A percentile compares a stretch with the other conserved stretches of the same genome.
phyloP scores from a whole-genome alignment of 75 land plant species.

The Selaginella tamariscina region DNA sequence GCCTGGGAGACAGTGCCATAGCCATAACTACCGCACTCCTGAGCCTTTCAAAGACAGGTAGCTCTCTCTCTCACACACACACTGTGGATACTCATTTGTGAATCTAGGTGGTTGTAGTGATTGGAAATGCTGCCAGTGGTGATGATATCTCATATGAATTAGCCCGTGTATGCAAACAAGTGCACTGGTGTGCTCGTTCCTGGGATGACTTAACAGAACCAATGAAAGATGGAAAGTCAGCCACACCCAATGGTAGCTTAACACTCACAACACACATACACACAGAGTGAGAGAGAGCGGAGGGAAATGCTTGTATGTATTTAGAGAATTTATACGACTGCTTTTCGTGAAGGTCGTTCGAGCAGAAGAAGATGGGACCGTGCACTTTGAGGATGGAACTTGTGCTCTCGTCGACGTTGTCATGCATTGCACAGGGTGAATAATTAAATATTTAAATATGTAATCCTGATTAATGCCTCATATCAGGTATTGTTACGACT shows the following conservation, averaged over 20 bases:
- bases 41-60: constrained; percentile 45
- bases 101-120: constrained; percentile 56
- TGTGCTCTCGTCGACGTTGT: constrained; percentile 48
- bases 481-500: constrained; percentile 73
- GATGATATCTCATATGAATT: constrained; percentile 65
- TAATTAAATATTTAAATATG: neutral
- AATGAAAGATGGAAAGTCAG: constrained; percentile 28
- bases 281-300: neutral
- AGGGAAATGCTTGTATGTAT: neutral
- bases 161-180: constrained; percentile 56
- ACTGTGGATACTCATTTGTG: neutral
- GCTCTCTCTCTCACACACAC: constrained; percentile 20
- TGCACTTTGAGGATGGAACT: constrained; percentile 56
- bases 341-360: constrained; percentile 49
- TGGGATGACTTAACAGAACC: constrained; percentile 20
- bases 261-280: constrained; percentile 9
- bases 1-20: constrained; percentile 83
- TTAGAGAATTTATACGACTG: neutral
- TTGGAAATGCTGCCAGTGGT: constrained; percentile 67
- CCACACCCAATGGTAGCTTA: constrained; percentile 52
- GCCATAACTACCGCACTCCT: constrained; percentile 78
- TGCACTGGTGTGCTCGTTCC: constrained; percentile 59
- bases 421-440: constrained; percentile 89
- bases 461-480: neutral
- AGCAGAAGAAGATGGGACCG: constrained; percentile 53